Conservation (phyloP, 306 rosid species). For the Glycine tomentella region DNA sequence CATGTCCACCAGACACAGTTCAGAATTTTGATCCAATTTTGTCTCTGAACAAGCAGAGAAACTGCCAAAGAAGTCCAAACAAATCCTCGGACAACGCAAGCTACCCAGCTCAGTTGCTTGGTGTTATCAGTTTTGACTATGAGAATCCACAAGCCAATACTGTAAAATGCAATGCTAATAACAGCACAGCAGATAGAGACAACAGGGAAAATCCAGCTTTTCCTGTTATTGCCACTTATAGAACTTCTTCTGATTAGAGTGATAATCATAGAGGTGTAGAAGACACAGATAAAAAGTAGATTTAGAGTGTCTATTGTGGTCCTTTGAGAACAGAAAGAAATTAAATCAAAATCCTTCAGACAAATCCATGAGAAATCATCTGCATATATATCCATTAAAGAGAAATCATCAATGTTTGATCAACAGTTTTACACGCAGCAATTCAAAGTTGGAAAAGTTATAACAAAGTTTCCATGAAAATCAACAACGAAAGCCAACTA, state of each 20-base stretch:
- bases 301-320: constrained; percentile 49
- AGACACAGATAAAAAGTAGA: constrained; percentile 53
- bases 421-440: not conserved
- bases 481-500: too few species aligned
- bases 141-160: constrained; percentile 47
- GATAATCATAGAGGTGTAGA: constrained; percentile 42
- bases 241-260: constrained; percentile 41
- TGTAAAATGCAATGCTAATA: constrained; percentile 32
- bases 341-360: constrained; percentile 51
- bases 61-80: constrained; percentile 58
- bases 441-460: not conserved
- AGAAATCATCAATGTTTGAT: not conserved
- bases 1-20: too few species aligned
- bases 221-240: constrained; percentile 34
- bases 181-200: constrained; percentile 43
- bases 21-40: too few species aligned
- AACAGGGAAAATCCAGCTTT: constrained; percentile 42
- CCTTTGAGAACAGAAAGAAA: constrained; percentile 57
- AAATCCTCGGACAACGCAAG: constrained; percentile 48
- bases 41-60: constrained; percentile 46
- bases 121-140: constrained; percentile 30
- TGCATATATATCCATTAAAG: constrained; percentile 40
- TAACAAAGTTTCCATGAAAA: too few species aligned
- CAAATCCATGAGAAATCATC: constrained; percentile 57
- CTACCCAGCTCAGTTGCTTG: constrained; percentile 30